Conservation (phyloP, 257 asterid species). For the Salvia splendens region DNA sequence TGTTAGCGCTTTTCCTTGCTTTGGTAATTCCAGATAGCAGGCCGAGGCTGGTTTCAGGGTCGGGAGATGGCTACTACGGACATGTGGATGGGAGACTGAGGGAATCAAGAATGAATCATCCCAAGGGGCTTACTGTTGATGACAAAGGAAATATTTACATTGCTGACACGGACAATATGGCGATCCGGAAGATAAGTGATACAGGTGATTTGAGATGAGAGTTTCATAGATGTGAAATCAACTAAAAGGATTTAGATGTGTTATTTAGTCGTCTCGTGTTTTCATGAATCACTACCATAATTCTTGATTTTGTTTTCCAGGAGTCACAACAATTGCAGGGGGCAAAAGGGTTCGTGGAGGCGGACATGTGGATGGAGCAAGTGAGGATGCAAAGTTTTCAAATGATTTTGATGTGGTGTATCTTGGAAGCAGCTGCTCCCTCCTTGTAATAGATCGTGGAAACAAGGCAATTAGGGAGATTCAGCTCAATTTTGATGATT, state of each 20-base stretch:
- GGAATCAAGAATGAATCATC: constrained; percentile 91
- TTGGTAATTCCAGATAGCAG: constrained; percentile 59
- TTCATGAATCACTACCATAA: neutral
- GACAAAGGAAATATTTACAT: constrained; percentile 84
- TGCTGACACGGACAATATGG: constrained; percentile 92
- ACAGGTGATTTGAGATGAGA: constrained; percentile 50
- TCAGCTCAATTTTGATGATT: constrained; percentile 89
- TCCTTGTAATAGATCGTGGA: constrained; percentile 93
- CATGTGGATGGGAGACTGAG: constrained; percentile 78
- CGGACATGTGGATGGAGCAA: constrained; percentile 93
- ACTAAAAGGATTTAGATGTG: neutral
- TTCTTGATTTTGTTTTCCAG: constrained; percentile 35
- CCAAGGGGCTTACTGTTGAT: constrained; percentile 87
- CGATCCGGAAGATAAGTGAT: constrained; percentile 85
- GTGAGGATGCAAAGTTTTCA: constrained; percentile 95
- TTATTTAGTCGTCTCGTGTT: neutral
- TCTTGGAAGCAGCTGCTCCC: constrained; percentile 96
- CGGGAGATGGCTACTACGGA: constrained; percentile 83
- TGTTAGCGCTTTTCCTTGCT: neutral
- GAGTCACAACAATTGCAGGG: constrained; percentile 95
- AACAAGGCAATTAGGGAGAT: constrained; percentile 93
- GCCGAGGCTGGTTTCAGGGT: constrained; percentile 82
- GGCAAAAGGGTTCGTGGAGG: constrained; percentile 87
- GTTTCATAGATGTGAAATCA: too few relatives aligned
- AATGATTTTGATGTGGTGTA: constrained; percentile 92